phyloP scores from a whole-genome alignment of 2,329 filamentous ascomycete species.

The Septoria petroselini region DNA sequence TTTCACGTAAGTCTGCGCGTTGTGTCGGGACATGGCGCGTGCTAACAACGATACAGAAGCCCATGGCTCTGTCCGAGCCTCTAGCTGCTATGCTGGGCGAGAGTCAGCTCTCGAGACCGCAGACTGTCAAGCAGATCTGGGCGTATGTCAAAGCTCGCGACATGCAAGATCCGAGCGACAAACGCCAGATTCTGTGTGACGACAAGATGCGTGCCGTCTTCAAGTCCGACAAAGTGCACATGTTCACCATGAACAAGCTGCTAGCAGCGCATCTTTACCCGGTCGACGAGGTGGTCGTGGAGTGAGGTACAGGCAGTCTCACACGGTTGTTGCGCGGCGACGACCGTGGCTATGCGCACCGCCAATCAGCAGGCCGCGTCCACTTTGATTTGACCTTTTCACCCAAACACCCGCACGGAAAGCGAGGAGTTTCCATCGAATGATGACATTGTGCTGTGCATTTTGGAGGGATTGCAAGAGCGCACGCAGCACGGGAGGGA shows the following conservation, averaged over 20 bases:
- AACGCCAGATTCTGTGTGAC: slow-evolving; percentile 89
- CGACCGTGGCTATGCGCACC: no score
- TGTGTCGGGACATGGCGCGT: neutral
- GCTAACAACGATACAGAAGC: slow-evolving; percentile 52
- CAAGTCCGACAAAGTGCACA: slow-evolving; percentile 85
- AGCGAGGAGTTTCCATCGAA: no score
- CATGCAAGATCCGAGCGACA: slow-evolving; percentile 86
- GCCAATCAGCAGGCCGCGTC: no score
- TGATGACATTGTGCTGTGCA: no score
- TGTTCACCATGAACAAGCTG: slow-evolving; percentile 99
- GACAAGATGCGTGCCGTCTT: slow-evolving; percentile 89
- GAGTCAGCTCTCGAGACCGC: slow-evolving; percentile 79
- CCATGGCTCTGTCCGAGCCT: slow-evolving; percentile 68
- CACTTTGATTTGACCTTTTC: no score
- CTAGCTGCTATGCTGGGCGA: slow-evolving; percentile 69
- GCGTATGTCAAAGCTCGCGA: slow-evolving; percentile 85
- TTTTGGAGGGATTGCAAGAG: no score
- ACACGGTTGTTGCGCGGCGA: no score
- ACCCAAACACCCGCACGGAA: no score
- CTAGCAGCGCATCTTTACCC: slow-evolving; percentile 86
- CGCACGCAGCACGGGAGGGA: no score
- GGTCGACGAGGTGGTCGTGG: slow-evolving; percentile 58
- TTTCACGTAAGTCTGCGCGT: slow-evolving; percentile 65
- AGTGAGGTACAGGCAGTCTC: no score
- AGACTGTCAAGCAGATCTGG: slow-evolving; percentile 96